Conservation (phyloP, 768 basidiomycete species). For the Tephrocybe rancida region DNA sequence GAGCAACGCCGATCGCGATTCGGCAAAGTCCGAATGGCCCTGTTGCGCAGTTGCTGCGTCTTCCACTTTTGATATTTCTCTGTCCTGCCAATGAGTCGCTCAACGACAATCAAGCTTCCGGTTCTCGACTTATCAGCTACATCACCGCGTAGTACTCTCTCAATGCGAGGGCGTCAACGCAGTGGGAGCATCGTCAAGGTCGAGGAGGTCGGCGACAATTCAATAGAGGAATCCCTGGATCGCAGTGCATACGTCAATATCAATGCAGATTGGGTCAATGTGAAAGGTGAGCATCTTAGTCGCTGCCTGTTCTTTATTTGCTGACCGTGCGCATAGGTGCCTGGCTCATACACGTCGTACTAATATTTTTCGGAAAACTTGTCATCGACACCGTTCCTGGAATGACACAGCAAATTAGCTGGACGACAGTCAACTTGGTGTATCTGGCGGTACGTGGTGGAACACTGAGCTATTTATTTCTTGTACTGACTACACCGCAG, state of each 20-base stretch:
- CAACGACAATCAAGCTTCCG: conserved; percentile 59
- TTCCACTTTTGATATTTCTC: conserved; percentile 12
- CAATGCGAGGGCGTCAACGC: conserved; percentile 51
- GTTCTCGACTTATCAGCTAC: conserved; percentile 40
- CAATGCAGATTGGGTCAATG: conserved; percentile 93
- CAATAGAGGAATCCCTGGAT: conserved; percentile 76
- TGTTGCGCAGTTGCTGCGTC: conserved; percentile 17
- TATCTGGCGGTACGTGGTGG: conserved; percentile 84
- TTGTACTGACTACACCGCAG: conserved; percentile 38
- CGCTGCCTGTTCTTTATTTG: neutral
- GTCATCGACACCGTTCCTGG: conserved; percentile 93
- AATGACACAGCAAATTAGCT: conserved; percentile 91
- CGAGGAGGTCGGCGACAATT: conserved; percentile 75
- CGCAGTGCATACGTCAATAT: conserved; percentile 81
- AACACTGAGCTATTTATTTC: neutral
- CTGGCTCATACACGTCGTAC: conserved; percentile 96
- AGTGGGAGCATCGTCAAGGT: conserved; percentile 84
- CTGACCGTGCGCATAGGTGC: conserved; percentile 62
- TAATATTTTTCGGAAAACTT: conserved; percentile 89
- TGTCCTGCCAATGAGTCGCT: conserved; percentile 44
- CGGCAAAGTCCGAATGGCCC: conserved; percentile 27
- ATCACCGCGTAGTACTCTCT: conserved; percentile 25
- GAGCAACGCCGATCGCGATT: conserved; percentile 8
- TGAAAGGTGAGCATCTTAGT: conserved; percentile 63
- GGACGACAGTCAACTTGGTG: conserved; percentile 90